Evolutionary conservation across 140 eudicot genomes (phyloP), one percentile per base, ranked within the genome.

Genomic region (Ambrosia hybrid): DNA sequence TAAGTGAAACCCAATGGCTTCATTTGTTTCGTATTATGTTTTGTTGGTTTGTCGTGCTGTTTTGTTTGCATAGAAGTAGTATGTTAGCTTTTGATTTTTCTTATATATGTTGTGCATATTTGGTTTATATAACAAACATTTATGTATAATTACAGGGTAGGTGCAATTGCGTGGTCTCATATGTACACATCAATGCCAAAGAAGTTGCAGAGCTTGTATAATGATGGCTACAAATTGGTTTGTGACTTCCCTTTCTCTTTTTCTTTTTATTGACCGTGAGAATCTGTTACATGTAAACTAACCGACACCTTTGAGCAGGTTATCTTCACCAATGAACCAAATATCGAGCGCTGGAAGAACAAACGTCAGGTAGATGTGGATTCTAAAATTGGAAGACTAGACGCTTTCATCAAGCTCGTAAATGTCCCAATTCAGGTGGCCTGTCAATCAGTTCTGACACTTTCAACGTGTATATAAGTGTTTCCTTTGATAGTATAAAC

Each of bases 111-210:
- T 38, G 43, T 9, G 41, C 30, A 58, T 26, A 9, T 4, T 57
- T 58, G 34, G 33, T 21, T 39, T 43, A 26, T 26, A 57, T 17
- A 60, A 9, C 9, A 9, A 64, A 12, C 41, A 4, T 46, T 14
- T 4, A 0, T 45, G 13, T 76, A 61, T 51, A 57, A 61, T 51
- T 76, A 45, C 85, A 92, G 98, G 76, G 83, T 85, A n/a, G 98
- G 98, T 63, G 88, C 96, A 68, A 89, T 69, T 84, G 98, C 96
- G 57, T 93, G 98, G 97, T 87, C 96, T 67, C 96, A 90, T 45
- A 93, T 93, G 97, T 87, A 87, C 78, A 84, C 89, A 70, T 89
- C 97, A 43, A 90, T 93, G 74, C 97, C 98, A 48, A 93, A 87
- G 68, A 93, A 90, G 85, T 81, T 93, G 82, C 91, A 85, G 73